Evolutionary conservation across 2,329 filamentous ascomycete genomes (phyloP), one percentile per base, ranked within the genome.

Genomic region (Epicoccum nigrum): DNA sequence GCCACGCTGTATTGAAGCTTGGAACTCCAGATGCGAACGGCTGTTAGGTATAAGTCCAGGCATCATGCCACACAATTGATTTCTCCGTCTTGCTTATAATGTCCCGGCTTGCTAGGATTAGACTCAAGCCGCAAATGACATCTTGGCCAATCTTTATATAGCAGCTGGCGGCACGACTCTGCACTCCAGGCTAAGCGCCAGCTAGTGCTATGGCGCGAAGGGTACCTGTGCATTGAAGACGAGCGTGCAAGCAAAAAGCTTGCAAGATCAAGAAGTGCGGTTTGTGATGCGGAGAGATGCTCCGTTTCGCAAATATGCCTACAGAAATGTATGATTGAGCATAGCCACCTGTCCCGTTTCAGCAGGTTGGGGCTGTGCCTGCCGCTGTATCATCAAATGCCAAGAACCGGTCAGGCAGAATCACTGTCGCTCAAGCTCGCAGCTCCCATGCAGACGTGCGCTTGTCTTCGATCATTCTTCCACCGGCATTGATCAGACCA

Each of bases 311-410:
- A 27, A 30, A 20, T 45, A 38, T 32, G 49, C 43, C 42, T 46
- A 27, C 49, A 38, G 45, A n/a, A 5, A 46, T 28, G 4, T 38
- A 38, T 15, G 15, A 9, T 43, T 51, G 44, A 43, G 33, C 50
- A 54, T 54, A 54, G 45, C 50, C 50, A 54, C 50, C 44, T 48
- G 15, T 17, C 50, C 19, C 45, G 45, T 54, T 48, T 54, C 45
- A 48, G 50, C 21, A 30, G 32, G 45, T 20, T 68, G 67, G 67
- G 68, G 68, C 69, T 72, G 67, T 72, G 69, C 63, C 50, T 20
- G 32, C 39, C 32, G 56, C 52, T 63, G 58, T 60, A 62, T 16
- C 38, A 40, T 63, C 60, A 63, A 67, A 58, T 48, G 64, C 63
- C 61, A 60, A 63, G 60, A 34, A 45, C 43, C 43, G 43, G 44